Conservation (phyloP, 495 filamentous ascomycete genomes). For the Astrothelium macrocarpum region DNA sequence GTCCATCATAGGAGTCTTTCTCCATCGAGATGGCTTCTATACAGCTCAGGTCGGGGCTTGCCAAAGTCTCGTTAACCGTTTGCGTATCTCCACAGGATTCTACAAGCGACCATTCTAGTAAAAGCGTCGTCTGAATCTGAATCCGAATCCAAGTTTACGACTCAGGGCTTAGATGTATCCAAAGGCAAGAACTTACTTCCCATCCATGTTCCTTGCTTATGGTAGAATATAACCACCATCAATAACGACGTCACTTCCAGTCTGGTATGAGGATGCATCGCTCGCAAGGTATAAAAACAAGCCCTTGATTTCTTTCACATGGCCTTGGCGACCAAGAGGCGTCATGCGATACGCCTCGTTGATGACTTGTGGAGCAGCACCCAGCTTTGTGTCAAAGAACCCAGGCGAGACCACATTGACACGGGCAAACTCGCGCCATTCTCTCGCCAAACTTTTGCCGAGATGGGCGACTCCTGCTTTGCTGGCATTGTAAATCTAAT, state of each 20-base stretch:
- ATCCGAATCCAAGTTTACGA: too few species aligned
- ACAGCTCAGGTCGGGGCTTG: too few species aligned
- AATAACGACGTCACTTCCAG: constrained; percentile 27
- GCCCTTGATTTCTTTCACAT: constrained; percentile 32
- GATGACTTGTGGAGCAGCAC: constrained; percentile 23
- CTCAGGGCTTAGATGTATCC: too few species aligned
- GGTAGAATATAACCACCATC: constrained; percentile 29
- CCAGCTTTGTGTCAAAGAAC: constrained; percentile 31
- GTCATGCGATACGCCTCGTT: constrained; percentile 35
- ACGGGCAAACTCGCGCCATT: constrained; percentile 32
- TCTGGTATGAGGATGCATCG: constrained; percentile 25
- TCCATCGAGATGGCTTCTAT: too few species aligned
- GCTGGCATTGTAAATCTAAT: constrained; percentile 24
- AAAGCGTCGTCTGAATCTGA: too few species aligned
- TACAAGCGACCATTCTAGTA: too few species aligned
- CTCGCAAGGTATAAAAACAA: constrained; percentile 28
- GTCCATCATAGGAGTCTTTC: too few species aligned
- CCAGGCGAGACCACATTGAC: constrained; percentile 24
- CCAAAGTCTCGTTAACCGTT: too few species aligned
- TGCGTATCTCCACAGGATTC: too few species aligned
- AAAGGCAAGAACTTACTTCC: too few species aligned
- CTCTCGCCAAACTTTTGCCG: constrained; percentile 25
- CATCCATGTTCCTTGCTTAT: too few species aligned
- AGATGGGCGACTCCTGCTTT: constrained; percentile 30
- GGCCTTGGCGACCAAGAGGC: constrained; percentile 27